A percentile compares a stretch with the other conserved stretches of the same genome.
Conservation (phyloP, 345 rosid genomes). For the Mercurialis annua region DNA sequence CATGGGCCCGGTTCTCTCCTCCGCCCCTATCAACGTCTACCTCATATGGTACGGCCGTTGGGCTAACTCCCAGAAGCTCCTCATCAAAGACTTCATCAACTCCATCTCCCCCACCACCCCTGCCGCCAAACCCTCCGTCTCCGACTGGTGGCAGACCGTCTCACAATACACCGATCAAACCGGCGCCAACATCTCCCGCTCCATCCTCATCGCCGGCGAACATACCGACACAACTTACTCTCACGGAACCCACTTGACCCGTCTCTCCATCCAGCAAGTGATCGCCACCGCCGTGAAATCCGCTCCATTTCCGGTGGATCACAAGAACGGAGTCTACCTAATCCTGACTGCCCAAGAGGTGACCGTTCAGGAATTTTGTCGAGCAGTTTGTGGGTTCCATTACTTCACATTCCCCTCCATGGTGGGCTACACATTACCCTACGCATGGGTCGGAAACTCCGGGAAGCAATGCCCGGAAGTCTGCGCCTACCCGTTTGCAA, state of each 20-base stretch:
- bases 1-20: slow-evolving; percentile 96
- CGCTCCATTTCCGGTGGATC: slow-evolving; percentile 76
- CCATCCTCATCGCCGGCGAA: slow-evolving; percentile 65
- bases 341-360: slow-evolving; percentile 76
- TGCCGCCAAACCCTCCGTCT: slow-evolving; percentile 42
- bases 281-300: slow-evolving; percentile 63
- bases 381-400: slow-evolving; percentile 95
- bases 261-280: slow-evolving; percentile 76
- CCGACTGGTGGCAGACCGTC: slow-evolving; percentile 89
- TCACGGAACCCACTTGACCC: slow-evolving; percentile 59
- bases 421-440: slow-evolving; percentile 96
- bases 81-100: slow-evolving; percentile 69
- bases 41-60: slow-evolving; percentile 93
- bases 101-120: slow-evolving; percentile 60
- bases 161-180: slow-evolving; percentile 95
- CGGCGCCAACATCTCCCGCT: slow-evolving; percentile 78
- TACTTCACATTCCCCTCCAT: slow-evolving; percentile 93
- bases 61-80: slow-evolving; percentile 52
- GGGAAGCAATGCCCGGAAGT: slow-evolving; percentile 89
- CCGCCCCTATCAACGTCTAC: slow-evolving; percentile 77
- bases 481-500: slow-evolving; percentile 89
- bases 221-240: slow-evolving; percentile 55
- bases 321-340: slow-evolving; percentile 78
- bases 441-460: slow-evolving; percentile 95
- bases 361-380: slow-evolving; percentile 79